phyloP scores from a whole-genome alignment of 768 basidiomycete genomes.

The Kondoa subrosea region DNA sequence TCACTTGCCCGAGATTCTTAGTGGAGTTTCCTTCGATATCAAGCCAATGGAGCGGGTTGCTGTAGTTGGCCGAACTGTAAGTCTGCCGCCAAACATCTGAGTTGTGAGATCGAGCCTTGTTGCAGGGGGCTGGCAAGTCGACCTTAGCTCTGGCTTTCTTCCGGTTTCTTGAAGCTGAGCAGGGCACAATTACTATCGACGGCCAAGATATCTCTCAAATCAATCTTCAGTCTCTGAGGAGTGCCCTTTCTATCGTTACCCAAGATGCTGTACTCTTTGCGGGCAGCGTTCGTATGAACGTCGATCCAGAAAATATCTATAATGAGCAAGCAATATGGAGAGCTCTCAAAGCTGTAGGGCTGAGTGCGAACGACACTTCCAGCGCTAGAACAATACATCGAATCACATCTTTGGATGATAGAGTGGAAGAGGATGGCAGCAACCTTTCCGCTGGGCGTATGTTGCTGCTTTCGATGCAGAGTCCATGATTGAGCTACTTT shows the following conservation, averaged over 20 bases:
- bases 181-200: slow-evolving; percentile 32
- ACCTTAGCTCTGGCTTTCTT: slow-evolving; percentile 35
- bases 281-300: slow-evolving; percentile 16
- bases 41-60: slow-evolving; percentile 34
- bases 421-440: slow-evolving; percentile 16
- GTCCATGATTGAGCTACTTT: slow-evolving; percentile 25
- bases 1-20: slow-evolving; percentile 32
- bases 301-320: slow-evolving; percentile 9
- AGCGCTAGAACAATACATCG: neutral
- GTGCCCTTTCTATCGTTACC: slow-evolving; percentile 41
- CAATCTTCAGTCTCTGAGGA: slow-evolving; percentile 43
- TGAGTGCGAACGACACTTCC: neutral
- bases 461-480: neutral
- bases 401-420: neutral
- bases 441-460: slow-evolving; percentile 27
- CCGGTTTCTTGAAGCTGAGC: slow-evolving; percentile 34
- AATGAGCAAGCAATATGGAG: slow-evolving; percentile 3
- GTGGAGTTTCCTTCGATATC: slow-evolving; percentile 31
- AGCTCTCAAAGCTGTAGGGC: slow-evolving; percentile 6
- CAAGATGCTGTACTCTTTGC: slow-evolving; percentile 1
- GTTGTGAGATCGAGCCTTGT: too few relatives aligned
- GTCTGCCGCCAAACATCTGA: too few relatives aligned
- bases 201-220: slow-evolving; percentile 34
- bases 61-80: slow-evolving; percentile 48
- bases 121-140: slow-evolving; percentile 38